Evolutionary conservation across 1,139 yeast species (phyloP).

Genomic region (Kluyveromyces sp.): DNA sequence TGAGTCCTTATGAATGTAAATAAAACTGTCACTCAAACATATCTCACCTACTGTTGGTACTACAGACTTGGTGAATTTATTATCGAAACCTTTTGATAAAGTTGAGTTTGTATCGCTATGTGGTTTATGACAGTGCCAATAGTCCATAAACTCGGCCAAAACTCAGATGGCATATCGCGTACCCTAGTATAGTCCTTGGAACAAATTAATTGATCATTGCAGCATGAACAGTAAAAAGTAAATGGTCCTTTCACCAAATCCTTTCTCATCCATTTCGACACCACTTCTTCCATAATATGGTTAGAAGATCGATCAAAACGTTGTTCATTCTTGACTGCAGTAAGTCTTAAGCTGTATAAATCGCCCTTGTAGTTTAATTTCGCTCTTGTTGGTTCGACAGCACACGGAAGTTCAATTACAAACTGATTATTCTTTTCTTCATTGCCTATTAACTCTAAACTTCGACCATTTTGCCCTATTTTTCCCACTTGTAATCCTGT

Average conservation of each 20-base stretch:
- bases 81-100: background rate
- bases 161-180: conserved; percentile 78
- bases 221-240: conserved; percentile 14
- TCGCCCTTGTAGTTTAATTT: background rate
- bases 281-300: conserved; percentile 11
- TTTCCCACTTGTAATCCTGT: background rate
- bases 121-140: conserved; percentile 98
- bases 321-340: background rate
- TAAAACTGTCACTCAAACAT: conserved; percentile 22
- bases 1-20: conserved; percentile 14
- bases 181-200: conserved; percentile 25
- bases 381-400: background rate
- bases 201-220: conserved; percentile 12
- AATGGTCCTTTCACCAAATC: conserved; percentile 10
- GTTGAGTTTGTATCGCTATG: conserved; percentile 22
- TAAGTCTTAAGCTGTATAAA: background rate
- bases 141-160: conserved; percentile 93
- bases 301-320: conserved; percentile 9
- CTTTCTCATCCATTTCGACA: conserved; percentile 19
- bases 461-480: background rate
- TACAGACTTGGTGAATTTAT: conserved; percentile 12
- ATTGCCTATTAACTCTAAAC: too few species aligned
- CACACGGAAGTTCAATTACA: conserved; percentile 2
- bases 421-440: background rate
- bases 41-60: conserved; percentile 21